These are phyloP conservation scores for Fusarium avenaceum DNA, from an alignment of 2,329 filamentous ascomycete species.

Conservation along the genomic window DNA sequence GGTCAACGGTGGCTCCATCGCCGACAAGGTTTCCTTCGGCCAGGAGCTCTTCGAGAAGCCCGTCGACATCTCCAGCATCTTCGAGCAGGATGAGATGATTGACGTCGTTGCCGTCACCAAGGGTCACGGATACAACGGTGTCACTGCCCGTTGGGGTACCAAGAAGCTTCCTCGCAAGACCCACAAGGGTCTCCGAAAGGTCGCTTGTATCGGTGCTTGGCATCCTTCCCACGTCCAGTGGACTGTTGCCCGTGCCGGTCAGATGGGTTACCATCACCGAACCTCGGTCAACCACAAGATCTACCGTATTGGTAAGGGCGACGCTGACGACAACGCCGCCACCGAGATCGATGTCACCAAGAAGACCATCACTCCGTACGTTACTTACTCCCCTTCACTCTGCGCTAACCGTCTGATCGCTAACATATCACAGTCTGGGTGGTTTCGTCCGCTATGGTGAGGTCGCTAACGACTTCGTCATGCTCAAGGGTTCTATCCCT, in stretches of 20 bases:
- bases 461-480: constrained; percentile 98
- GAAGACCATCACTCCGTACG: constrained; percentile 99
- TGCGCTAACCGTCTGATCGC: constrained; percentile 25
- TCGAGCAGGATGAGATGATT: constrained; percentile 99
- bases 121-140: constrained; percentile 98
- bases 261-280: constrained; percentile 99
- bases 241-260: constrained; percentile 99
- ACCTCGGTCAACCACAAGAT: constrained; percentile 99
- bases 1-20: constrained; percentile 95
- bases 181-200: constrained; percentile 99
- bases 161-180: constrained; percentile 99
- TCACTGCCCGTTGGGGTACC: constrained; percentile 98
- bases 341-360: constrained; percentile 98
- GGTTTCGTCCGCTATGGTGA: constrained; percentile 99
- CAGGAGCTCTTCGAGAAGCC: constrained; percentile 99
- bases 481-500: constrained; percentile 97
- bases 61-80: constrained; percentile 91
- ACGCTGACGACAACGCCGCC: constrained; percentile 90
- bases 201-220: constrained; percentile 99
- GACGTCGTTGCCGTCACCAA: constrained; percentile 99
- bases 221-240: constrained; percentile 99
- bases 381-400: constrained; percentile 51
- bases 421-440: constrained; percentile 79
- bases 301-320: constrained; percentile 96
- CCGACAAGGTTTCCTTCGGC: constrained; percentile 97